These are phyloP conservation scores for Tulasnella sp. DNA, from an alignment of 768 basidiomycete species.

Conservation along the genomic window DNA sequence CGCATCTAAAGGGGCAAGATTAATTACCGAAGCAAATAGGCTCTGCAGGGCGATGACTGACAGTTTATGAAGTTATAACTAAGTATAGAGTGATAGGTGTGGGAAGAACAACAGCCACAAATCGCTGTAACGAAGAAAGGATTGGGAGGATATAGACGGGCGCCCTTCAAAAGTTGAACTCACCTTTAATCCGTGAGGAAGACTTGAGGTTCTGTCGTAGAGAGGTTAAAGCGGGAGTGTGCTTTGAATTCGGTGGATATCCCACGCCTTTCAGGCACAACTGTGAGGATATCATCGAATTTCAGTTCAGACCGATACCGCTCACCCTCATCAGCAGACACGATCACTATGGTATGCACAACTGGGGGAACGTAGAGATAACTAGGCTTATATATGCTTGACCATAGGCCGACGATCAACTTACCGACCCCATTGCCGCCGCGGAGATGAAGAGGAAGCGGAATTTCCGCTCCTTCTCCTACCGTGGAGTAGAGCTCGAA, in stretches of 20 bases:
- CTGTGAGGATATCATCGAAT: constrained; percentile 1
- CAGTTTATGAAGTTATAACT: neutral
- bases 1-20: constrained; percentile 51
- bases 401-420: constrained; percentile 59
- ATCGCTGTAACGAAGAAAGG: constrained; percentile 42
- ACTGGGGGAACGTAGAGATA: neutral
- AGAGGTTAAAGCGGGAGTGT: no score
- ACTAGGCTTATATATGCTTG: neutral
- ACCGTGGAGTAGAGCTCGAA: constrained; percentile 96
- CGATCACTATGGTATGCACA: neutral
- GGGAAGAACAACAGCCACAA: constrained; percentile 72
- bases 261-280: neutral
- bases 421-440: constrained; percentile 87
- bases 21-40: no score
- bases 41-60: neutral
- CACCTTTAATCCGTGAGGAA: constrained; percentile 85
- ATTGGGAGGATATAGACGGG: neutral
- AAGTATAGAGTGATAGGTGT: neutral
- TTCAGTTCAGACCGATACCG: neutral
- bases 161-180: constrained; percentile 8
- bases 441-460: constrained; percentile 98
- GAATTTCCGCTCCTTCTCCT: constrained; percentile 97
- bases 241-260: neutral
- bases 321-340: neutral
- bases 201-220: constrained; percentile 83